Percentiles rank a stretch among this genome's conserved stretches.
Evolutionary conservation across 1,284 basidiomycete species (phyloP).

Genomic region (Cutaneotrichosporon cutaneum): DNA sequence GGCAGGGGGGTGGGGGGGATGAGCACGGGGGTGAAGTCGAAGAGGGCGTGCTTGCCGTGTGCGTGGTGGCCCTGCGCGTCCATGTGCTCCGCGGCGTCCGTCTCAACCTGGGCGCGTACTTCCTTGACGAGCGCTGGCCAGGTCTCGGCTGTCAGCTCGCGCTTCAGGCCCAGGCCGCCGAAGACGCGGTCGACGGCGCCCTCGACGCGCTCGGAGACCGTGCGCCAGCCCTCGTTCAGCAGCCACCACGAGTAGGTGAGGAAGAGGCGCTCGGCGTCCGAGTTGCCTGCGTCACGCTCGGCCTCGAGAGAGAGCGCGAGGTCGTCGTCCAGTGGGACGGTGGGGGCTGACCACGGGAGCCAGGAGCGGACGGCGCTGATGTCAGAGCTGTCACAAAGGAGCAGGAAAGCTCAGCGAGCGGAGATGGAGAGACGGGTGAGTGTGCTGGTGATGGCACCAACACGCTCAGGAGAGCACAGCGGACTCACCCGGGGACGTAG

Average conservation of each 20-base stretch:
- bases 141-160: slow-evolving; percentile 39
- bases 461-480: no score
- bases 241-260: slow-evolving; percentile 53
- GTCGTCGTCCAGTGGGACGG: slow-evolving; percentile 1
- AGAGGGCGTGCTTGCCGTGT: slow-evolving; percentile 20
- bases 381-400: background rate
- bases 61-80: background rate
- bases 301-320: slow-evolving; percentile 18
- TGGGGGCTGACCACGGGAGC: slow-evolving; percentile 5
- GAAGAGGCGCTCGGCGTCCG: slow-evolving; percentile 49
- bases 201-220: slow-evolving; percentile 39
- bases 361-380: slow-evolving; percentile 1
- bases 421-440: background rate
- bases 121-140: slow-evolving; percentile 46
- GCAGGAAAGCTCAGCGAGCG: background rate
- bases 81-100: slow-evolving; percentile 8
- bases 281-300: slow-evolving; percentile 25
- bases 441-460: no score
- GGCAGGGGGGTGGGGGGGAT: slow-evolving; percentile 36
- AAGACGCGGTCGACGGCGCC: slow-evolving; percentile 43
- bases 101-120: slow-evolving; percentile 45
- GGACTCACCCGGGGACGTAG: slow-evolving; percentile 3
- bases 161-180: slow-evolving; percentile 47
- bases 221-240: slow-evolving; percentile 50
- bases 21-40: slow-evolving; percentile 43